These are phyloP conservation scores for Tuber umbilicatum DNA, from an alignment of 495 filamentous ascomycete genomes.

Conservation along the genomic window DNA sequence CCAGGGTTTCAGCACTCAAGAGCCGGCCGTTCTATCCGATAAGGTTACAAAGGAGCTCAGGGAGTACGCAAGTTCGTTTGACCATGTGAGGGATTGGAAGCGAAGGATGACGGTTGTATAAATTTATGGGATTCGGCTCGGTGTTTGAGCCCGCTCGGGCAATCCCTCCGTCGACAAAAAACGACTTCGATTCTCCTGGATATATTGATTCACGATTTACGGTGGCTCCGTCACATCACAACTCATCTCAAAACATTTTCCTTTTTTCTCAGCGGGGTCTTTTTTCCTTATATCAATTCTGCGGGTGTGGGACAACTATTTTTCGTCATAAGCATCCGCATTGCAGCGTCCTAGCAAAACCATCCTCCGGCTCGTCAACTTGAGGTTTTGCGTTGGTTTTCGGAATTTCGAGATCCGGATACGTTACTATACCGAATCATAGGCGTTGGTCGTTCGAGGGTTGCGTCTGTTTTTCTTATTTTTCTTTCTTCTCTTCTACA, in stretches of 20 bases:
- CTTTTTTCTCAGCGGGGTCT: background rate
- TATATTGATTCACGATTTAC: constrained; percentile 33
- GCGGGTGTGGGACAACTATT: constrained; percentile 15
- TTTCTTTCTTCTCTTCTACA: constrained; percentile 5
- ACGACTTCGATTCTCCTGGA: constrained; percentile 24
- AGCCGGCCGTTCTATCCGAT: constrained; percentile 57
- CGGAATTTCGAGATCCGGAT: constrained; percentile 7
- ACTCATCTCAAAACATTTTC: constrained; percentile 18
- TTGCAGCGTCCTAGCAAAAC: constrained; percentile 5
- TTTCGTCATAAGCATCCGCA: constrained; percentile 12
- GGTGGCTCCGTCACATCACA: constrained; percentile 25
- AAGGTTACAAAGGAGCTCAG: constrained; percentile 73
- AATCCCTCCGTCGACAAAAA: constrained; percentile 16
- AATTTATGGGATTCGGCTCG: constrained; percentile 4
- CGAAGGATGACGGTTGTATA: constrained; percentile 50
- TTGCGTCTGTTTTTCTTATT: constrained; percentile 16
- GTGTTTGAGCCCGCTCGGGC: constrained; percentile 6
- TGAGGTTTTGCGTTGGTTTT: constrained; percentile 3
- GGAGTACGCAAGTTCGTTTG: constrained; percentile 81
- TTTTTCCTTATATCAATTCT: constrained; percentile 10
- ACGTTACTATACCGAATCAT: background rate
- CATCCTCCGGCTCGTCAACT: constrained; percentile 7
- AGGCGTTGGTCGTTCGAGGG: constrained; percentile 11
- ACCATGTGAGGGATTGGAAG: constrained; percentile 64
- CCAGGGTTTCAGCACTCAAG: constrained; percentile 55